phyloP scores from a whole-genome alignment of 1,139 yeast species.

The Pichia inconspicua region DNA sequence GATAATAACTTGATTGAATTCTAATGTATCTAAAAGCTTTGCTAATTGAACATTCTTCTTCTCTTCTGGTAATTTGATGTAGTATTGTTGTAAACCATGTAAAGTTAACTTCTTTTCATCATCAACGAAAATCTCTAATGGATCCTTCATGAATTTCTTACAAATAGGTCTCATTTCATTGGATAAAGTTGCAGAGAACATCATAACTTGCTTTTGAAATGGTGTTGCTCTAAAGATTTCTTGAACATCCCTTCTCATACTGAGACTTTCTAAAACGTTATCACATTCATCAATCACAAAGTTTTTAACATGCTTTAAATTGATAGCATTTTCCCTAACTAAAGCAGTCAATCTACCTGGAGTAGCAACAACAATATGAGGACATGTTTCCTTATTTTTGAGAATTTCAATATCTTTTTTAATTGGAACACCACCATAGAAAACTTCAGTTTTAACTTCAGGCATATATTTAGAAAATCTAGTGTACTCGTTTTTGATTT shows the following conservation, averaged over 20 bases:
- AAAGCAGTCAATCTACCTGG: constrained; percentile 97
- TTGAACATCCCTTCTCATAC: constrained; percentile 98
- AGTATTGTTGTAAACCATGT: constrained; percentile 97
- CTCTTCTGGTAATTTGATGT: constrained; percentile 77
- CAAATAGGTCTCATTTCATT: constrained; percentile 95
- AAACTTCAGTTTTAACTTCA: constrained; percentile 92
- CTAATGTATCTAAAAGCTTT: constrained; percentile 86
- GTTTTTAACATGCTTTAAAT: constrained; percentile 84
- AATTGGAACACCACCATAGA: constrained; percentile 93
- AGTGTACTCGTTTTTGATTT: constrained; percentile 93
- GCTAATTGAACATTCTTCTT: constrained; percentile 93
- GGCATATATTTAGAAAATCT: constrained; percentile 99
- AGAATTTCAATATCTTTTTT: constrained; percentile 79
- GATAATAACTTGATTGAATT: constrained; percentile 96
- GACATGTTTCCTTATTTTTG: constrained; percentile 89
- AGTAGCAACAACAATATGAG: constrained; percentile 95
- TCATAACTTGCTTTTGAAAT: constrained; percentile 98
- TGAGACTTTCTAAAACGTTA: constrained; percentile 80
- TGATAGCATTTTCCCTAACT: constrained; percentile 82
- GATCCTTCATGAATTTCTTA: constrained; percentile 97
- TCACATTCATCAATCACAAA: constrained; percentile 98
- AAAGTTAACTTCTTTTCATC: constrained; percentile 96
- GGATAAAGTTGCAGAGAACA: constrained; percentile 95
- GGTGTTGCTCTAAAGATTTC: constrained; percentile 97
- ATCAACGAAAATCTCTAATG: constrained; percentile 94